Evolutionary conservation across 495 filamentous ascomycete species (phyloP).

Genomic region (Penicillium bialowiezense): DNA sequence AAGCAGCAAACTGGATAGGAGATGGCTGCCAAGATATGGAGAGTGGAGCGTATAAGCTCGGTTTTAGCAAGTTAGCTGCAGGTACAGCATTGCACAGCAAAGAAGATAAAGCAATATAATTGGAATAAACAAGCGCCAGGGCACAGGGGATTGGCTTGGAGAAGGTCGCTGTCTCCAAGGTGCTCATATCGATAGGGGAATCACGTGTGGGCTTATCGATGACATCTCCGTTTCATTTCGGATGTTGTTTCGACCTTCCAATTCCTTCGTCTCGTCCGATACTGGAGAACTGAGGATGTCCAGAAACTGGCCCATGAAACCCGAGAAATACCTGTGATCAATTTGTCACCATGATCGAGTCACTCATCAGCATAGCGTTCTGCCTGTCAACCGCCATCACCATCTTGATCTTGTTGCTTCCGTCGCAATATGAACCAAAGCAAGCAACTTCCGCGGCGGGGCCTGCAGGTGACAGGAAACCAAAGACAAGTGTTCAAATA

Average conservation of each 20-base stretch:
- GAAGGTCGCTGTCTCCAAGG: background rate
- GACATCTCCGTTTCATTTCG: background rate
- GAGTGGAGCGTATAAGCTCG: slow-evolving; percentile 1
- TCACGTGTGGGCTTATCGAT: slow-evolving; percentile 8
- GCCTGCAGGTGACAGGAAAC: slow-evolving; percentile 12
- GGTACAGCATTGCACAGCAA: slow-evolving; percentile 1
- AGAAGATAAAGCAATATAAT: background rate
- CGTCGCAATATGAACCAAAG: slow-evolving; percentile 45
- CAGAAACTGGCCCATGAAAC: background rate
- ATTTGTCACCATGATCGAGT: slow-evolving; percentile 37
- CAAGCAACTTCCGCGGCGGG: background rate
- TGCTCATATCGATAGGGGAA: slow-evolving; percentile 2
- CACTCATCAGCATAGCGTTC: slow-evolving; percentile 43
- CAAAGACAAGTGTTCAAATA: slow-evolving; percentile 61
- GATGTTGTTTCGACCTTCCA: background rate
- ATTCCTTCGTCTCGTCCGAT: background rate
- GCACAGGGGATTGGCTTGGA: background rate
- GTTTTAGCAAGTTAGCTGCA: slow-evolving; percentile 1
- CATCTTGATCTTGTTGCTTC: slow-evolving; percentile 47
- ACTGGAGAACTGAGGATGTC: background rate
- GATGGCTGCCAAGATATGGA: slow-evolving; percentile 10
- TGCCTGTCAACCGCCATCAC: slow-evolving; percentile 49
- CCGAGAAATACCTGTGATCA: background rate
- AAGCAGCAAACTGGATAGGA: slow-evolving; percentile 7
- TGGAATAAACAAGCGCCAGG: background rate